A percentile compares a stretch with the other conserved stretches of the same genome.
These are phyloP conservation scores for Schizopora paradoxa DNA, from an alignment of 1,284 basidiomycete species.

Conservation along the genomic window DNA sequence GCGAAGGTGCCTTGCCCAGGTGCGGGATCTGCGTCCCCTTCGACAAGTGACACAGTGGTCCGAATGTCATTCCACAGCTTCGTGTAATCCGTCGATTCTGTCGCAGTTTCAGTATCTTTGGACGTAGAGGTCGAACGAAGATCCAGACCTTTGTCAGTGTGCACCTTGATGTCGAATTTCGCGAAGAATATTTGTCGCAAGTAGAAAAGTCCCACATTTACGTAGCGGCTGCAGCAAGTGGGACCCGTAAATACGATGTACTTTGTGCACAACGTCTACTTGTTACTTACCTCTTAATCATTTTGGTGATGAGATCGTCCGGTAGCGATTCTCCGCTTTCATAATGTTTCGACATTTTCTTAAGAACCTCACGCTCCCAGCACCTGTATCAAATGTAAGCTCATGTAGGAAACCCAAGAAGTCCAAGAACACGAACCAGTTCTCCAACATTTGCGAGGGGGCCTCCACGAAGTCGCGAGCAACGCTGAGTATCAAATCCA, in stretches of 20 bases:
- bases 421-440: conserved; percentile 49
- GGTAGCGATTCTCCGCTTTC: conserved; percentile 69
- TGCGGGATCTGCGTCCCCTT: conserved; percentile 47
- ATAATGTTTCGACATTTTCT: conserved; percentile 74
- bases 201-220: conserved; percentile 76
- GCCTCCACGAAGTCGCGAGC: conserved; percentile 84
- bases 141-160: conserved; percentile 56
- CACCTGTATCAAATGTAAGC: conserved; percentile 40
- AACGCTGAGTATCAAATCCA: conserved; percentile 37
- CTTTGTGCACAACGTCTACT: neutral
- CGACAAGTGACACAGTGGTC: conserved; percentile 61
- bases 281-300: conserved; percentile 60
- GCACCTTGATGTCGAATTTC: conserved; percentile 72
- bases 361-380: conserved; percentile 73
- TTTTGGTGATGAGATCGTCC: conserved; percentile 69
- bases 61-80: conserved; percentile 68
- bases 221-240: conserved; percentile 52
- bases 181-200: conserved; percentile 80
- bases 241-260: neutral
- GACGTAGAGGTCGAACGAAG: neutral
- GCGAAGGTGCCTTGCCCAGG: conserved; percentile 69
- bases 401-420: neutral
- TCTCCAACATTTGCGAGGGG: conserved; percentile 87
- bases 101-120: neutral
- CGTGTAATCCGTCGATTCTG: conserved; percentile 64